Percentiles rank a stretch among this genome's conserved stretches.
These are phyloP conservation scores for Cordyceps javanica DNA, from an alignment of 2,329 filamentous ascomycete species.

Conservation along the genomic window DNA sequence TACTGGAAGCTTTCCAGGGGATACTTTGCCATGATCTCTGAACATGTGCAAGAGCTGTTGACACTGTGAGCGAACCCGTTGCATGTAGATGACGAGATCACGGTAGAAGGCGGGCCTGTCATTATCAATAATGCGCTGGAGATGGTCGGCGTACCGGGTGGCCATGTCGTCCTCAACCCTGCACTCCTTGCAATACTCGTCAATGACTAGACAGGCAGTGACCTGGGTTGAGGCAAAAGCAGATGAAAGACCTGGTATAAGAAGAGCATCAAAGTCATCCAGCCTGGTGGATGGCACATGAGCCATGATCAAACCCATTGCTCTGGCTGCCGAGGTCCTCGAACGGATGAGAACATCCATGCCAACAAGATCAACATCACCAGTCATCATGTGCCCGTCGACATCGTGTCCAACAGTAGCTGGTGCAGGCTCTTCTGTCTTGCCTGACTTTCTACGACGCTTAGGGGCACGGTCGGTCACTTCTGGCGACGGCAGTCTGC, in stretches of 20 bases:
- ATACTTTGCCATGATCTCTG: constrained; percentile 80
- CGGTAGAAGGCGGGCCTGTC: constrained; percentile 79
- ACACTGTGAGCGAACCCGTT: constrained; percentile 85
- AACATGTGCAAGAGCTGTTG: constrained; percentile 87
- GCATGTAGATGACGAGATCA: constrained; percentile 84
- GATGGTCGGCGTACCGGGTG: constrained; percentile 51
- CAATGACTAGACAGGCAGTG: constrained; percentile 73
- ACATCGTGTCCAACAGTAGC: constrained; percentile 81
- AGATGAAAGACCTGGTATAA: constrained; percentile 63
- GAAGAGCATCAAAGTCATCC: constrained; percentile 56
- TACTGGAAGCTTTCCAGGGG: constrained; percentile 65
- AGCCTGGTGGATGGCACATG: constrained; percentile 60
- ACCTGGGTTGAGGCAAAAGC: constrained; percentile 81
- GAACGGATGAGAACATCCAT: constrained; percentile 83
- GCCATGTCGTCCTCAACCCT: constrained; percentile 32
- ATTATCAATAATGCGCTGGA: constrained; percentile 72
- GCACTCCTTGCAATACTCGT: constrained; percentile 72
- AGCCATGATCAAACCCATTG: constrained; percentile 79
- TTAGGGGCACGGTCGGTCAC: constrained; percentile 60
- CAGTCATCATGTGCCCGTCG: constrained; percentile 95
- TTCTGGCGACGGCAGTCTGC: constrained; percentile 47
- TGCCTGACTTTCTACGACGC: constrained; percentile 78
- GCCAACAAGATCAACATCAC: constrained; percentile 91
- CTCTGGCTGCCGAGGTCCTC: constrained; percentile 77
- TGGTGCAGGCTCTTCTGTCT: constrained; percentile 61